Conservation (phyloP, 768 basidiomycete species). For the Dictyophora rubrovolvata region DNA sequence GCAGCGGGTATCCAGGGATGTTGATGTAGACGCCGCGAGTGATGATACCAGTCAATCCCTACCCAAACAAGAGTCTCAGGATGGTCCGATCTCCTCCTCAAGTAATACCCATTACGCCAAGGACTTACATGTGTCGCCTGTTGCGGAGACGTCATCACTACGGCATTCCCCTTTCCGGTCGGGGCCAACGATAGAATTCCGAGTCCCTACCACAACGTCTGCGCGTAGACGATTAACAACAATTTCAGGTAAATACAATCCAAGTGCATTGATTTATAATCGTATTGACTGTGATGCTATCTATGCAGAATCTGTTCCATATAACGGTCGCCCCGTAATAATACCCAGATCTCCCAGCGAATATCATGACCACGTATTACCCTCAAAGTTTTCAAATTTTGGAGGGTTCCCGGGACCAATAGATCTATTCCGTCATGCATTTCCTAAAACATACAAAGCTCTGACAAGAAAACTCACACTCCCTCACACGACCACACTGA, state of each 20-base stretch:
- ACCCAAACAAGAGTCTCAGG: background rate
- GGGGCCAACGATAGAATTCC: background rate
- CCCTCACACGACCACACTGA: constrained; percentile 55
- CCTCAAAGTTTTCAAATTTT: constrained; percentile 7
- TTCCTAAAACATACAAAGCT: constrained; percentile 50
- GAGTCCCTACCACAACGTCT: background rate
- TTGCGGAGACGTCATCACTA: background rate
- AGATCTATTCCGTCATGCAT: constrained; percentile 39
- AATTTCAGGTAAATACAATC: background rate
- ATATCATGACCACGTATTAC: background rate
- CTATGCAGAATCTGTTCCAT: background rate
- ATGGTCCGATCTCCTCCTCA: background rate
- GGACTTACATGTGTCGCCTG: background rate
- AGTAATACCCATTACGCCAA: background rate
- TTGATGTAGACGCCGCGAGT: background rate
- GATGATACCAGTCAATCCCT: background rate
- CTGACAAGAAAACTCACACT: constrained; percentile 68
- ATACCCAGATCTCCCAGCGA: background rate
- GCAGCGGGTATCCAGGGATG: no score
- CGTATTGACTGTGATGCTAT: background rate
- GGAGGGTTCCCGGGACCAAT: constrained; percentile 28
- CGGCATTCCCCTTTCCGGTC: background rate
- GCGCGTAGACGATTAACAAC: background rate
- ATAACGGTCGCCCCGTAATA: background rate
- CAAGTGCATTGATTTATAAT: background rate